Evolutionary conservation across 805 yeast species (phyloP), one percentile per base, ranked within the genome.

Genomic region (Candida adriatica): DNA sequence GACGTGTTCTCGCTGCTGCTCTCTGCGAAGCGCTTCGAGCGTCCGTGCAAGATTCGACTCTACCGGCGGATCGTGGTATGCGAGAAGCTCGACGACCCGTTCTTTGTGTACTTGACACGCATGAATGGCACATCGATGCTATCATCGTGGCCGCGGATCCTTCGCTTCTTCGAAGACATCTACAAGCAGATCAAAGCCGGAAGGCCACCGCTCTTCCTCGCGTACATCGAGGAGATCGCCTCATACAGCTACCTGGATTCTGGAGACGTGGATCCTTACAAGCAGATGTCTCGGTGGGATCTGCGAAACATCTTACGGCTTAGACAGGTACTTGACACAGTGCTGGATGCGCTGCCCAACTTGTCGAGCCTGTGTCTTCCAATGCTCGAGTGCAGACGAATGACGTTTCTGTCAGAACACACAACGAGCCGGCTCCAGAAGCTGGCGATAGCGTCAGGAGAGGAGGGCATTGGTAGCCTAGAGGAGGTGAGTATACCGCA

Each of bases 61-160:
- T 49, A 48, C 32, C 30, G 36, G 13, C 32, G 26, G 14, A 41
- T 49, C 2, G 18, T 45, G 3, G 35, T 49, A 5, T 46, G 53
- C 36, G 54, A 49, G 29, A 49, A 49, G 31, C 35, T 31, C 9
- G 41, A 43, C 22, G 53, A 49, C 23, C 33, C 36, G 6, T 48
- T 36, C 26, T 48, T 34, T 35, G 8, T 18, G 18, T n/a, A 6
- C 2, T 24, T 35, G 7, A 13, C 34, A 3, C 23, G 18, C 6
- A 8, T 15, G 13, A 29, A 31, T 8, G 35, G 35, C 4, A 21
- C 18, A 7, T 22, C 34, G 3, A 17, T 35, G 3, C 22, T 35
- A 16, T 30, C 34, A 6, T 30, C 37, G 13, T 27, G 33, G 50
- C 30, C 33, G 5, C 34, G 18, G 9, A 49, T 49, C 16, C 17